Evolutionary conservation across 1,284 basidiomycete species (phyloP).

Genomic region (Cutaneotrichosporon sp.): DNA sequence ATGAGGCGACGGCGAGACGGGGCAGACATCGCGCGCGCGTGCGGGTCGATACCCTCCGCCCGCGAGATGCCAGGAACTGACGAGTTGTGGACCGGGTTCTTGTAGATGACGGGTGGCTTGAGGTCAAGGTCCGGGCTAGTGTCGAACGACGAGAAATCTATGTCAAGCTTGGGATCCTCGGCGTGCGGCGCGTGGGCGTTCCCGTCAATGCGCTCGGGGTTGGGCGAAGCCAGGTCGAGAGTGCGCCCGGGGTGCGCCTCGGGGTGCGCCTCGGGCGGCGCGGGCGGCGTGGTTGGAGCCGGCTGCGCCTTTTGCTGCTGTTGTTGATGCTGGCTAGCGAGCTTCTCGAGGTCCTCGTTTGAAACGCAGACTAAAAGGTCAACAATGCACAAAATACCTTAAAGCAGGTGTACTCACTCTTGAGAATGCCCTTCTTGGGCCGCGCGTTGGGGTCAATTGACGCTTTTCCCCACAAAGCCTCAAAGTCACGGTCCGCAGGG

Average conservation of each 20-base stretch:
- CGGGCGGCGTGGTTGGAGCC: conserved; percentile 55
- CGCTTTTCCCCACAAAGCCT: conserved; percentile 61
- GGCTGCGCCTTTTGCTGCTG: conserved; percentile 64
- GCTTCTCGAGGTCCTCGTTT: conserved; percentile 39
- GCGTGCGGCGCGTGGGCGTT: conserved; percentile 62
- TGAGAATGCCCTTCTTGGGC: conserved; percentile 83
- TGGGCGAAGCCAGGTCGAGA: conserved; percentile 68
- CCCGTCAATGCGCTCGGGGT: conserved; percentile 82
- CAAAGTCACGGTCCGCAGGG: conserved; percentile 57
- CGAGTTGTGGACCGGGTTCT: conserved; percentile 48
- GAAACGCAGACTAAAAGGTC: conserved; percentile 35
- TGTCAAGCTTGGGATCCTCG: conserved; percentile 50
- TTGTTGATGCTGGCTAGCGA: conserved; percentile 53
- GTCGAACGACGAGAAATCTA: conserved; percentile 59
- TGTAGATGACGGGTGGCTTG: conserved; percentile 25
- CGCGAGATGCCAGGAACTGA: conserved; percentile 80
- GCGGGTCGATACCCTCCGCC: conserved; percentile 45
- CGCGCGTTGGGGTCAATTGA: conserved; percentile 64
- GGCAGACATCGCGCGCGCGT: conserved; percentile 38
- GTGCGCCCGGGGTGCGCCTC: conserved; percentile 42
- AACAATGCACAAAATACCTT: neutral
- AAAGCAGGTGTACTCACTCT: conserved; percentile 61
- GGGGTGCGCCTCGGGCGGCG: neutral
- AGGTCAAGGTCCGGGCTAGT: conserved; percentile 25
- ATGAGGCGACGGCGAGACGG: conserved; percentile 63